phyloP scores from a whole-genome alignment of 352 stramenopile species.

The Phytophthora foliorum region DNA sequence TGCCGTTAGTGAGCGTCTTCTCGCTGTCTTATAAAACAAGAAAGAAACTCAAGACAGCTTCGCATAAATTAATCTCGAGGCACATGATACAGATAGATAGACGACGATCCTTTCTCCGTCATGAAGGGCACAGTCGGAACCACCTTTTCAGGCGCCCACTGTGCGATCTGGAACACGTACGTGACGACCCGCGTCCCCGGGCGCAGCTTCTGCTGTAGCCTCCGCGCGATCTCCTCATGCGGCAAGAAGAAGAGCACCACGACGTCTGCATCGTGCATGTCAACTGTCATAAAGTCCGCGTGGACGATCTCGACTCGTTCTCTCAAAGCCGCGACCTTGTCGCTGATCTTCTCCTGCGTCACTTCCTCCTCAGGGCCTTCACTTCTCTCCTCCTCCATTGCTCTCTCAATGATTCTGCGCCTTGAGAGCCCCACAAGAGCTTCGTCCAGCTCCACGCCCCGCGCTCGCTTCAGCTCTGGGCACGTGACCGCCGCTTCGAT shows the following conservation, averaged over 20 bases:
- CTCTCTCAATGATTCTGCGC: conserved; percentile 33
- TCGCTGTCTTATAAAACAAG: conserved; percentile 15
- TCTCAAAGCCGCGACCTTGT: conserved; percentile 10
- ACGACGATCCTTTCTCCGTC: conserved; percentile 57
- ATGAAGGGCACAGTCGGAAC: conserved; percentile 67
- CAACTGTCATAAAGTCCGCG: conserved; percentile 62
- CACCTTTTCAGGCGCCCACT: conserved; percentile 57
- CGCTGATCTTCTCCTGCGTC: conserved; percentile 5
- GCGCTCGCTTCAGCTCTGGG: conserved; percentile 33
- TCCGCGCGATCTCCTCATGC: conserved; percentile 50
- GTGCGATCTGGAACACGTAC: conserved; percentile 74
- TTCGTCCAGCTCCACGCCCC: conserved; percentile 68
- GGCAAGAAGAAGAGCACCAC: conserved; percentile 78
- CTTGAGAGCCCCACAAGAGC: conserved; percentile 59
- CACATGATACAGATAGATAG: conserved; percentile 59
- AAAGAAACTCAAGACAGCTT: not conserved
- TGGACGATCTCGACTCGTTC: conserved; percentile 49
- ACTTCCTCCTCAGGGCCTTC: not conserved
- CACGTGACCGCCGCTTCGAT: conserved; percentile 44
- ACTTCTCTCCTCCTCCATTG: not conserved
- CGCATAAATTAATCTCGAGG: conserved; percentile 9
- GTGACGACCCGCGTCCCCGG: conserved; percentile 63
- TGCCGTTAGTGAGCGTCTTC: conserved; percentile 8
- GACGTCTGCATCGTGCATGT: conserved; percentile 57
- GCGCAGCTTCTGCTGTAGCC: conserved; percentile 46